phyloP scores from a whole-genome alignment of 2,329 filamentous ascomycete genomes.

The Phaeosphaeria sp. region DNA sequence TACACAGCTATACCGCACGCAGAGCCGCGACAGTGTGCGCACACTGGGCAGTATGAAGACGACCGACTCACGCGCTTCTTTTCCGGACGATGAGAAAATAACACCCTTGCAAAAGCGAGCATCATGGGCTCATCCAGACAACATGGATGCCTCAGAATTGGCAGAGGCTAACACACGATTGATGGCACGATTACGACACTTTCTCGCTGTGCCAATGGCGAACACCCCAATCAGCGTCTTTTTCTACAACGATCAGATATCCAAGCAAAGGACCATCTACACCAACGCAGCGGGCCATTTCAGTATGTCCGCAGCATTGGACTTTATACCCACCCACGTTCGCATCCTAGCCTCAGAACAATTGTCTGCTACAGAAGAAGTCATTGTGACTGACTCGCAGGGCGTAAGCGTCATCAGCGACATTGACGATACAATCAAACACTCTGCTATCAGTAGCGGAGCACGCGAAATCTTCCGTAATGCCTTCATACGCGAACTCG shows the following conservation, averaged over 20 bases:
- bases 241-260: conserved; percentile 87
- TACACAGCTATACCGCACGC: conserved; percentile 46
- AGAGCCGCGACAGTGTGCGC: conserved; percentile 39
- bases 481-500: conserved; percentile 87
- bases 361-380: conserved; percentile 78
- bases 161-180: conserved; percentile 82
- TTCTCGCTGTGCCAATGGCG: conserved; percentile 82
- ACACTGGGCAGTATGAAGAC: conserved; percentile 19
- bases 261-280: conserved; percentile 80
- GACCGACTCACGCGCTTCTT: conserved; percentile 32
- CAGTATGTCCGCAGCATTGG: conserved; percentile 75
- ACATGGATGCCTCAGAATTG: conserved; percentile 79
- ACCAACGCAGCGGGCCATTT: conserved; percentile 95
- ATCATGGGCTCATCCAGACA: conserved; percentile 59
- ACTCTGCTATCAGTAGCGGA: conserved; percentile 86
- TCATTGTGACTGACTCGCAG: conserved; percentile 75
- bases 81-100: conserved; percentile 36
- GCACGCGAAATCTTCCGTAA: conserved; percentile 96
- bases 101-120: conserved; percentile 55
- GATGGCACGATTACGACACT: conserved; percentile 85
- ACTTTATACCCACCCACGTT: conserved; percentile 90
- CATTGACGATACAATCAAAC: conserved; percentile 97
- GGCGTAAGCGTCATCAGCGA: conserved; percentile 96
- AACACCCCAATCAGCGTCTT: conserved; percentile 85
- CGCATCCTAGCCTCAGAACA: conserved; percentile 85